Percentiles rank a stretch among this genome's conserved stretches.
Conservation (phyloP, 768 basidiomycete species). For the Leccinum pellstonianum region DNA sequence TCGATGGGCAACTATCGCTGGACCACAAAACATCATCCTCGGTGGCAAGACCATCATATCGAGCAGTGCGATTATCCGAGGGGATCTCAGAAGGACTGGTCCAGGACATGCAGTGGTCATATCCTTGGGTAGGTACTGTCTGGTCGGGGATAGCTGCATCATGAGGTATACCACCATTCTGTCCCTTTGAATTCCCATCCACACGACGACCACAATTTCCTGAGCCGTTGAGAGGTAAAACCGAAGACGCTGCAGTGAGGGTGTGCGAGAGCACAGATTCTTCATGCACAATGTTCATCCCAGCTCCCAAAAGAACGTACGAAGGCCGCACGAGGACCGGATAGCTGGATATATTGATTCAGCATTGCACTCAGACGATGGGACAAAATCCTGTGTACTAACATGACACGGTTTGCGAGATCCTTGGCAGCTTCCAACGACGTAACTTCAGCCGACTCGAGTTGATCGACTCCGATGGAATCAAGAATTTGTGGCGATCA, state of each 20-base stretch:
- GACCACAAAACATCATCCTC: constrained; percentile 95
- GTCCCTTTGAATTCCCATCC: not conserved
- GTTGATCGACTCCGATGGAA: constrained; percentile 93
- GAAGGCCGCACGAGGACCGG: constrained; percentile 98
- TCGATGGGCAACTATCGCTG: constrained; percentile 84
- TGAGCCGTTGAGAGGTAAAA: constrained; percentile 92
- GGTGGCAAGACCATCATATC: constrained; percentile 97
- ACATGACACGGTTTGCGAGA: constrained; percentile 83
- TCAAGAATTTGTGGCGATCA: constrained; percentile 99
- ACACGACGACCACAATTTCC: constrained; percentile 61
- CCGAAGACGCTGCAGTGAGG: constrained; percentile 93
- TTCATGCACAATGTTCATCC: constrained; percentile 98
- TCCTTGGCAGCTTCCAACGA: constrained; percentile 87
- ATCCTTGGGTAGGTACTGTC: constrained; percentile 88
- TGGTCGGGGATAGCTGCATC: constrained; percentile 86
- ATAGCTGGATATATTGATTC: constrained; percentile 52
- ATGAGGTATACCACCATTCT: constrained; percentile 58
- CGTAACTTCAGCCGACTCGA: constrained; percentile 91
- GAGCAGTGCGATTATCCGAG: constrained; percentile 85
- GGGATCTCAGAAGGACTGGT: constrained; percentile 86
- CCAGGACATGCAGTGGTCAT: constrained; percentile 94
- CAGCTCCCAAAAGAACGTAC: constrained; percentile 96
- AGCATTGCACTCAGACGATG: not conserved
- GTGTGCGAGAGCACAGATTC: constrained; percentile 88
- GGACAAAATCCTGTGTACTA: not conserved